These are phyloP conservation scores for Gaeumannomyces tritici DNA, from an alignment of 2,329 filamentous ascomycete genomes.

Conservation along the genomic window DNA sequence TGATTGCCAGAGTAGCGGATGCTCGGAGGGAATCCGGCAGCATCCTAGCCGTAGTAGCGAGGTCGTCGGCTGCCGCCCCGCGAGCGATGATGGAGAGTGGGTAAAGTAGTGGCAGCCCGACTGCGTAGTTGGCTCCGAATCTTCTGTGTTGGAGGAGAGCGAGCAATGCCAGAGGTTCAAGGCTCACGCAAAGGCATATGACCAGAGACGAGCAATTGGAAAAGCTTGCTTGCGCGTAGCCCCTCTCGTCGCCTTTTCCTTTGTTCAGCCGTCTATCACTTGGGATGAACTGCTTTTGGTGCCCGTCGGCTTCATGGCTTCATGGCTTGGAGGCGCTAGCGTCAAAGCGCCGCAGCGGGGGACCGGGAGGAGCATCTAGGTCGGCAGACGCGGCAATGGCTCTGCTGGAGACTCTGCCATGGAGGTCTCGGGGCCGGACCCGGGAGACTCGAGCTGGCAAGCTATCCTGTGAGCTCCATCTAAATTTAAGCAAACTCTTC, in stretches of 20 bases:
- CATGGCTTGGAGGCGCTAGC: too few species aligned
- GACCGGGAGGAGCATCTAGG: background rate
- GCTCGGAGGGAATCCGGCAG: too few species aligned
- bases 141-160: background rate
- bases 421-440: background rate
- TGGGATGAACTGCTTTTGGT: background rate
- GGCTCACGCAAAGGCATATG: background rate
- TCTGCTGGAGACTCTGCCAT: background rate
- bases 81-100: slow-evolving; percentile 11
- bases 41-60: too few species aligned
- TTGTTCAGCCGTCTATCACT: background rate
- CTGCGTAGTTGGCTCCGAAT: background rate
- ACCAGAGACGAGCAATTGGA: background rate
- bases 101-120: background rate
- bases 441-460: background rate
- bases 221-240: background rate
- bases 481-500: too few species aligned
- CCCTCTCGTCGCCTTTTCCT: background rate
- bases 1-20: too few species aligned
- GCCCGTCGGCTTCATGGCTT: too few species aligned
- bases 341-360: background rate
- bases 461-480: background rate
- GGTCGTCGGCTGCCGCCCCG: too few species aligned
- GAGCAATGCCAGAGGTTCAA: background rate
- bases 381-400: background rate